Base-by-base conservation (phyloP, 106 monocot genomes). In the Phalaenopsis aphrodite region DNA sequence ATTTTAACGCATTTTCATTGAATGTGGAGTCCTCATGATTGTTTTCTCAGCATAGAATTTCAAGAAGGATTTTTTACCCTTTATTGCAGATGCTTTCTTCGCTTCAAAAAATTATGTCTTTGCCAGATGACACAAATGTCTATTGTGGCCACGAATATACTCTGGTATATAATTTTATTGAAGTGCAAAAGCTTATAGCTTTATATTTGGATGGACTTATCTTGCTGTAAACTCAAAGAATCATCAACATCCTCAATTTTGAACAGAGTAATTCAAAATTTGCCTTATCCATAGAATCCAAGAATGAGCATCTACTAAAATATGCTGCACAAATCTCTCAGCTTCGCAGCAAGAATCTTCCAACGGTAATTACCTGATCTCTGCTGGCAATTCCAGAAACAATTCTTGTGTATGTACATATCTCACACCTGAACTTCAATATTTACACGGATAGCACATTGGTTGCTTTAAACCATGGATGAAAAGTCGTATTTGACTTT, bases 81-180 rank as follows among this genome's bases (percentile, higher is more conserved):
- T 17, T 72, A 36, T 64, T 84, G 79, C 83, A 96, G 96, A 96
- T 96, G 96, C 68, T 79, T 48, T n/a, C 84, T 84, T 96, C 96
- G 8, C 93, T 96, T 38, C 72, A 84, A 47, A 91, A 87, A 75
- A 87, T 96, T 41, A 81, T 79, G 83, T 82, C 93, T 61, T 88
- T 96, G 75, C 96, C 96, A 41, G 93, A 92, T 72, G 87, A 87
- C 5, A 96, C 96, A 68, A 90, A 85, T 52, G 78, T 96, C 83
- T 96, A 96, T 58, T 96, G 96, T 43, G 96, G 96, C 45, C 96
- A 96, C 82, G 93, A 96, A 82, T 93, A 96, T 79, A 96, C 96
- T 36, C 78, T 89, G 90, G 96, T 96, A 86, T 39, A 18, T 48
- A 21, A 17, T 78, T 65, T 65, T 14, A 23, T 65, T 23, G 2